Conservation (phyloP, 371 early-diverging fungal genomes). For the Dinochytrium kinnereticum region DNA sequence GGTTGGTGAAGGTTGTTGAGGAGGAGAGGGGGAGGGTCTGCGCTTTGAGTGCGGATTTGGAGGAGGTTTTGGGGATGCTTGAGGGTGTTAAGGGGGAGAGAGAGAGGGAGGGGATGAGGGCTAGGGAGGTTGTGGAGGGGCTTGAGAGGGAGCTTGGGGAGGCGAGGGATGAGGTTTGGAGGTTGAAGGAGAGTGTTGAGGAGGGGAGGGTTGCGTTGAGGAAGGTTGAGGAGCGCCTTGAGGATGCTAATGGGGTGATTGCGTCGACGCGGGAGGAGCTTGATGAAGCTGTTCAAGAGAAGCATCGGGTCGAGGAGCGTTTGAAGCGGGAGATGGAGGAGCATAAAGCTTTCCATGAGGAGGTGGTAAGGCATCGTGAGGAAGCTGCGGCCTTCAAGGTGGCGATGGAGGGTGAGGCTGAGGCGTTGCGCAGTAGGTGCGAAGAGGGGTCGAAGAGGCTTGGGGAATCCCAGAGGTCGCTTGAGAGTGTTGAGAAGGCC, state of each 20-base stretch:
- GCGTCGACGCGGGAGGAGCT: no score
- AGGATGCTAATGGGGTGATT: no score
- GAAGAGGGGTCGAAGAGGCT: not conserved
- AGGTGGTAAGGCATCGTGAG: no score
- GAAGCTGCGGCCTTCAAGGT: no score
- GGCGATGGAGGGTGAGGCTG: no score
- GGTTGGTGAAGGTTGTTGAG: not conserved
- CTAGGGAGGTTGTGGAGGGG: not conserved
- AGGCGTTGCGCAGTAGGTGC: not conserved
- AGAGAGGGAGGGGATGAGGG: not conserved
- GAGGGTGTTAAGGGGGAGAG: not conserved
- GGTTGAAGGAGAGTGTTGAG: constrained; percentile 12
- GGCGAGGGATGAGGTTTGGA: not conserved
- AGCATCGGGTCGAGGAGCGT: no score
- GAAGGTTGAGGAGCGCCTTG: not conserved
- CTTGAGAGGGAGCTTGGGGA: not conserved
- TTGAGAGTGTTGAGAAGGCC: not conserved
- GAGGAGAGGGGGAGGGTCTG: not conserved
- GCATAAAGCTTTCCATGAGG: no score
- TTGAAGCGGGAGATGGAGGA: no score
- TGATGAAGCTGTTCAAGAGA: no score
- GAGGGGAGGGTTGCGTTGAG: not conserved
- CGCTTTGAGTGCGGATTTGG: not conserved
- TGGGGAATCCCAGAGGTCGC: not conserved
- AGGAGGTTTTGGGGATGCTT: not conserved